A percentile compares a stretch with the other conserved stretches of the same genome.
These are phyloP conservation scores for Hamigera avellanea DNA, from an alignment of 495 filamentous ascomycete genomes.

Conservation along the genomic window DNA sequence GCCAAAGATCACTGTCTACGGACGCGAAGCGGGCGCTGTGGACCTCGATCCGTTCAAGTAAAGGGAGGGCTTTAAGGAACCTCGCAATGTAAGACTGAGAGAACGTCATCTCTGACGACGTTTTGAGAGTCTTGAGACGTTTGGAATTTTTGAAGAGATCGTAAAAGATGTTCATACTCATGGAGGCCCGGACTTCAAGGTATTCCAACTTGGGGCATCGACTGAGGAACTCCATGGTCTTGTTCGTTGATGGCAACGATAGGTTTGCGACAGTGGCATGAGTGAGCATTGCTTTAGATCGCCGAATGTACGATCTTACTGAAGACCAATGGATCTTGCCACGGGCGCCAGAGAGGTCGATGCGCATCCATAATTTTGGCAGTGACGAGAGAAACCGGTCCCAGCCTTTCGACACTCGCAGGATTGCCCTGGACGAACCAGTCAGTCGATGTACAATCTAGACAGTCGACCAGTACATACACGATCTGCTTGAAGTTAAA, in stretches of 20 bases:
- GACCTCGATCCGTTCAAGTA: constrained; percentile 31
- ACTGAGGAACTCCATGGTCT: constrained; percentile 22
- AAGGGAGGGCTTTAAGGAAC: constrained; percentile 25
- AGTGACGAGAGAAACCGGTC: constrained; percentile 28
- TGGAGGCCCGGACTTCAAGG: constrained; percentile 16
- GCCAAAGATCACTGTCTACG: constrained; percentile 12
- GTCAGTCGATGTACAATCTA: background rate
- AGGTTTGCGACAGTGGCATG: constrained; percentile 25
- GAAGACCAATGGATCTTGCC: constrained; percentile 26
- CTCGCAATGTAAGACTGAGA: constrained; percentile 20
- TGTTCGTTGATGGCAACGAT: constrained; percentile 12
- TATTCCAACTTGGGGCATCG: constrained; percentile 26
- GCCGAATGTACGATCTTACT: constrained; percentile 31
- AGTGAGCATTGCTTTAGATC: constrained; percentile 27
- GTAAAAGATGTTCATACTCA: constrained; percentile 15
- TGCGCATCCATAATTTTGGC: constrained; percentile 35
- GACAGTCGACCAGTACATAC: constrained; percentile 17
- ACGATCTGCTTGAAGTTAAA: constrained; percentile 38
- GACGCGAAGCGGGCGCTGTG: constrained; percentile 13
- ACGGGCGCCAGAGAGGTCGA: constrained; percentile 37
- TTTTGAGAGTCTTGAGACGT: constrained; percentile 27
- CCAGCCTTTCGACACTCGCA: constrained; percentile 45
- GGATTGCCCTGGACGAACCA: constrained; percentile 21
- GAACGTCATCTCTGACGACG: constrained; percentile 23
- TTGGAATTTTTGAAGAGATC: constrained; percentile 20